These are phyloP conservation scores for Erythrophleum fordii DNA, from an alignment of 306 rosid genomes.

Conservation along the genomic window DNA sequence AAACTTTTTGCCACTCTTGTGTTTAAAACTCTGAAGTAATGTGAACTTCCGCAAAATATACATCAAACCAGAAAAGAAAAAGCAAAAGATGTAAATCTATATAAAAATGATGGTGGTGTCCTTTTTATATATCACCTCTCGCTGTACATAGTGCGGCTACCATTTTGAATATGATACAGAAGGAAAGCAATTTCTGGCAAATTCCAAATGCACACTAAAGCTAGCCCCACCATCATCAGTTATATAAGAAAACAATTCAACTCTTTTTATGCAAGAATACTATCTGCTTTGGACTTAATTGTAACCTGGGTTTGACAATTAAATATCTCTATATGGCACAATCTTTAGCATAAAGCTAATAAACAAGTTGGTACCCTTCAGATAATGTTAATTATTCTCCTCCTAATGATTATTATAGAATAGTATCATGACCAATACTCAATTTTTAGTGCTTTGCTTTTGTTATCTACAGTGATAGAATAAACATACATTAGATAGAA, in stretches of 20 bases:
- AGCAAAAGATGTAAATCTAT: neutral
- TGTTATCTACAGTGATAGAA: conserved; percentile 25
- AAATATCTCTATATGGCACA: conserved; percentile 15
- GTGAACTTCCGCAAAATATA: neutral
- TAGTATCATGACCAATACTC: conserved; percentile 43
- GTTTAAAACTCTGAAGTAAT: too few relatives aligned
- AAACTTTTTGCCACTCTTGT: too few relatives aligned
- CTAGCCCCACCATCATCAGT: neutral
- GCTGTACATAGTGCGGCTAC: conserved; percentile 3
- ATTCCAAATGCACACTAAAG: conserved; percentile 3
- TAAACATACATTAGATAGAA: neutral
- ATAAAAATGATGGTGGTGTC: neutral
- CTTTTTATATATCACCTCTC: conserved; percentile 6
- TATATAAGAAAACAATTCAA: conserved; percentile 22
- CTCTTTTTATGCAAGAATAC: conserved; percentile 9
- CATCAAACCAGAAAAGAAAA: neutral
- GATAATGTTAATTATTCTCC: conserved; percentile 46
- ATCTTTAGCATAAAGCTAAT: conserved; percentile 33
- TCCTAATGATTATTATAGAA: conserved; percentile 38
- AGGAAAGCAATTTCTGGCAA: conserved; percentile 10
- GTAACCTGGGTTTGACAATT: conserved; percentile 35
- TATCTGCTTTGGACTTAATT: conserved; percentile 29
- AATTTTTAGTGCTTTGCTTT: conserved; percentile 44
- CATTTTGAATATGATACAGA: conserved; percentile 25
- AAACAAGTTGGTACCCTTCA: conserved; percentile 41